Evolutionary conservation across 805 yeast species (phyloP), one percentile per base, ranked within the genome.

Genomic region (Saturnispora mendoncae): DNA sequence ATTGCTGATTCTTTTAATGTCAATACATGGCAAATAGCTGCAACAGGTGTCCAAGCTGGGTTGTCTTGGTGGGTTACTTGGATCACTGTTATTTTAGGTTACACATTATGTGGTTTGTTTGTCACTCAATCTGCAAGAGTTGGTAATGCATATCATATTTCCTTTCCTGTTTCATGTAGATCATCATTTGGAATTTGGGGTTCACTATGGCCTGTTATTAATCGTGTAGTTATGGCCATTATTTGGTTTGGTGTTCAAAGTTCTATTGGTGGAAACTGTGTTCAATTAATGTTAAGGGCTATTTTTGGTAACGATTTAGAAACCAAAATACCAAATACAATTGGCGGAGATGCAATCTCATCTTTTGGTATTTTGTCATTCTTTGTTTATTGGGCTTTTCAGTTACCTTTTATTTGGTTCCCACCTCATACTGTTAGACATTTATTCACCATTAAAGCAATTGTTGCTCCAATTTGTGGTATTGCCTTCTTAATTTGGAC

Each of bases 41-140:
- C 90, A 7, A 82, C 94, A 0, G 94, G 94, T 52, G 80, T 82
- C 43, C 67, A 69, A 41, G 75, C 78, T 18, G 92, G 92, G 9
- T 64, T 86, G 61, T 73, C 80, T 14, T 85, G 95, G 94, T 86
- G 94, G 94, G 87, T 80, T 56, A 78, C 83, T 10, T 86, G 95
- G 94, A 63, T 86, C 29, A 74, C 92, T 1, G 92, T 86, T 20
- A 84, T 94, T 92, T 47, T 86, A 14, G 95, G 95, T 6, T 86
- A 86, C 59, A 55, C 68, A 15, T 60, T 83, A 36, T 76, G 84
- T 46, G 92, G 83, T 46, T 50, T 71, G 1, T 84, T 85, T 51
- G 80, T 87, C 26, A 71, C 75, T 4, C 55, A 77, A n/a, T 69
- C 83, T 15, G 83, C 94, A 18, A 68, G 94, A 51, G 73, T 84